These are phyloP conservation scores for Xylariaceae sp. DNA, from an alignment of 2,329 filamentous ascomycete genomes.

Conservation along the genomic window DNA sequence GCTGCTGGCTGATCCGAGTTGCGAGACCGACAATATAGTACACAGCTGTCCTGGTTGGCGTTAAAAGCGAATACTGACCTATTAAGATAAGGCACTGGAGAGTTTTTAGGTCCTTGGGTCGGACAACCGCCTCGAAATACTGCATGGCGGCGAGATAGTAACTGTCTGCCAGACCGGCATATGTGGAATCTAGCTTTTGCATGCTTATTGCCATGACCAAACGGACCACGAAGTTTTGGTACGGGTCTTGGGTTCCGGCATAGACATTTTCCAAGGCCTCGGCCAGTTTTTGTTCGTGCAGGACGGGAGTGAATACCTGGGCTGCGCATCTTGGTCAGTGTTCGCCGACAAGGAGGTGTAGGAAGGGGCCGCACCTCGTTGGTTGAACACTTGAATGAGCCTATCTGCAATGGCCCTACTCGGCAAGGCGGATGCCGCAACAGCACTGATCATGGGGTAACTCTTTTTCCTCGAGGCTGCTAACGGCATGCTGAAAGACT, in stretches of 20 bases:
- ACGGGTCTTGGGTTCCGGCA: conserved; percentile 69
- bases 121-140: conserved; percentile 77
- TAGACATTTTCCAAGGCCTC: conserved; percentile 80
- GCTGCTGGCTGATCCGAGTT: conserved; percentile 81
- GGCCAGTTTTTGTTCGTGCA: conserved; percentile 80
- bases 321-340: conserved; percentile 48
- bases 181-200: conserved; percentile 85
- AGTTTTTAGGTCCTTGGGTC: conserved; percentile 85
- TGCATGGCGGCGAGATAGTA: conserved; percentile 90
- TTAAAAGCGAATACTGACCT: conserved; percentile 87
- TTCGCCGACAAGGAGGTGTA: conserved; percentile 14
- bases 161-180: conserved; percentile 90
- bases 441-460: conserved; percentile 85
- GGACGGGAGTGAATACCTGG: conserved; percentile 80
- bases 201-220: conserved; percentile 95
- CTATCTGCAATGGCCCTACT: conserved; percentile 71
- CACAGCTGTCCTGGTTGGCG: conserved; percentile 85
- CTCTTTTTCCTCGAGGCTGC: conserved; percentile 68
- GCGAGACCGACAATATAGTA: conserved; percentile 92
- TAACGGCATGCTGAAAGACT: conserved; percentile 54
- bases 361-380: conserved; percentile 51
- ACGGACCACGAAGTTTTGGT: conserved; percentile 82
- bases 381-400: conserved; percentile 79
- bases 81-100: conserved; percentile 87
- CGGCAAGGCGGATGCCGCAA: conserved; percentile 74